Conservation (phyloP, 768 basidiomycete genomes). For the Kwoniella heveanensis region DNA sequence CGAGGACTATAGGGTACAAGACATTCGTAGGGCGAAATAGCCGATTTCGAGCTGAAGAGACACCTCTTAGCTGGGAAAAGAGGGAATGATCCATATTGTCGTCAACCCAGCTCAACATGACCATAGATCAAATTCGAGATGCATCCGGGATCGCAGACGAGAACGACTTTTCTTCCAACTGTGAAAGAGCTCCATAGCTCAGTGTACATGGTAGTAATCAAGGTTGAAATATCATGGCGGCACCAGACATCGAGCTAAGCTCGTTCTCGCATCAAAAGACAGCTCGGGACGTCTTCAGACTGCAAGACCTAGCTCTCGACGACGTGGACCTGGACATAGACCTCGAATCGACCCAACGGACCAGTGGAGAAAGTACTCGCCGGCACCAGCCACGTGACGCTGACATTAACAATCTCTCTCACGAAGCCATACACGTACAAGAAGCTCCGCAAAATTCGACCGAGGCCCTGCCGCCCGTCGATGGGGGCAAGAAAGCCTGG, state of each 20-base stretch:
- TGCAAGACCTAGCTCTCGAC: too few species aligned
- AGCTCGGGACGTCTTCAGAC: too few species aligned
- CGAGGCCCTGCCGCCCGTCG: conserved; percentile 22
- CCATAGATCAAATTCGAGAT: neutral
- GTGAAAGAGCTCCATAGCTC: too few species aligned
- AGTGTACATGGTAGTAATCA: too few species aligned
- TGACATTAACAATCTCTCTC: too few species aligned
- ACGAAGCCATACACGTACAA: too few species aligned
- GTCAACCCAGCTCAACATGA: too few species aligned
- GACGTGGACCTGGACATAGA: neutral
- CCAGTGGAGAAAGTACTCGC: neutral
- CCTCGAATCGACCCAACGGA: neutral
- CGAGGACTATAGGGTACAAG: neutral
- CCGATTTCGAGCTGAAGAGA: neutral
- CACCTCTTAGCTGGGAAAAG: too few species aligned
- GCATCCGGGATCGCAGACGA: too few species aligned
- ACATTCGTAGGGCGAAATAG: neutral
- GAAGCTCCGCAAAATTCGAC: conserved; percentile 6
- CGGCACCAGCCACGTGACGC: too few species aligned
- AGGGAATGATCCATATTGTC: too few species aligned
- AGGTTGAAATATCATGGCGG: neutral
- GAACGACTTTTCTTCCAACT: too few species aligned
- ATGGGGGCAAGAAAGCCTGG: conserved; percentile 47
- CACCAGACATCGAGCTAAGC: neutral
- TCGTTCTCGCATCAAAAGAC: neutral